A percentile compares a stretch with the other conserved stretches of the same genome.
These are phyloP conservation scores for Anthostomella pinea DNA, from an alignment of 2,329 filamentous ascomycete genomes.

Conservation along the genomic window DNA sequence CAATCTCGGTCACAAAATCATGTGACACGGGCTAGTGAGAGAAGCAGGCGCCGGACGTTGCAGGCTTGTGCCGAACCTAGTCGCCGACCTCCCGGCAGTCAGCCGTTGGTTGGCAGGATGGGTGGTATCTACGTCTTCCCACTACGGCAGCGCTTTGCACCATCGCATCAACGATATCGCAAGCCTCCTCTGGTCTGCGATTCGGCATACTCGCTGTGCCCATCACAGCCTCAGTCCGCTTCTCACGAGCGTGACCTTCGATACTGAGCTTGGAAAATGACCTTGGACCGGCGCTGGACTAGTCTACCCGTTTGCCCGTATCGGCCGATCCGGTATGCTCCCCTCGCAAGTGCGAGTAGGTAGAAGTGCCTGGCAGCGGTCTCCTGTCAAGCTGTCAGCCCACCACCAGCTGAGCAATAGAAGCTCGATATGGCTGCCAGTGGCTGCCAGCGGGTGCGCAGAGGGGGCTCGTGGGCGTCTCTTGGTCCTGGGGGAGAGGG, in stretches of 20 bases:
- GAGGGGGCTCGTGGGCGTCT: conserved; percentile 24
- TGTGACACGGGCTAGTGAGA: conserved; percentile 17
- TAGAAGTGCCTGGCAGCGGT: conserved; percentile 25
- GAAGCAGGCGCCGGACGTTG: conserved; percentile 5
- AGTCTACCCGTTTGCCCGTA: no score
- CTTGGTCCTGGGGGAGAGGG: conserved; percentile 18
- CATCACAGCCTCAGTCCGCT: conserved; percentile 22
- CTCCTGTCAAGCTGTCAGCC: conserved; percentile 20
- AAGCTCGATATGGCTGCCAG: conserved; percentile 19
- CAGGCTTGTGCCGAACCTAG: conserved; percentile 1
- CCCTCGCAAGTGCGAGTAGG: conserved; percentile 20
- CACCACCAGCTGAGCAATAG: conserved; percentile 27
- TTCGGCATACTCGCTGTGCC: conserved; percentile 21
- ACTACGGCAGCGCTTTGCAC: no score
- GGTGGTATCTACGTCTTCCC: no score
- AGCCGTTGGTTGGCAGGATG: background rate
- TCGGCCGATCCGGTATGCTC: conserved; percentile 28
- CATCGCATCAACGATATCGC: conserved; percentile 18
- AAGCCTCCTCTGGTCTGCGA: conserved; percentile 11
- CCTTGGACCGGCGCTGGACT: conserved; percentile 16
- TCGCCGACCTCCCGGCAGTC: conserved; percentile 4
- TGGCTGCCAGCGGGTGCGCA: conserved; percentile 18
- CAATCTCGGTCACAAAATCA: conserved; percentile 16
- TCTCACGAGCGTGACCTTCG: no score
- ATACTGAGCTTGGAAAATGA: conserved; percentile 14